Conservation (phyloP, 257 asterid genomes). For the Ehretia macrophylla region DNA sequence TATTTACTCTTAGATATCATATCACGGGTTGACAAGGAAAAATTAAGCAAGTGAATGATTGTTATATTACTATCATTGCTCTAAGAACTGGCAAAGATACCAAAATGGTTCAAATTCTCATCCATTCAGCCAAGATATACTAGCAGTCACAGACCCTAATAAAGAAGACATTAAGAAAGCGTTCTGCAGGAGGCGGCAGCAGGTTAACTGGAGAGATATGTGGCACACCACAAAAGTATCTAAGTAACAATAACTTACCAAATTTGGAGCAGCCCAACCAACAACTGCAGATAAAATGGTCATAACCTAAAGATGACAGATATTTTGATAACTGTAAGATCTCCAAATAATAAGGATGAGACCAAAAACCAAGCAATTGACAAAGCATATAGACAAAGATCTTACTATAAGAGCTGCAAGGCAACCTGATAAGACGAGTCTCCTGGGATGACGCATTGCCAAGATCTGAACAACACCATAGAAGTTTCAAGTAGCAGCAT, state of each 20-base stretch:
- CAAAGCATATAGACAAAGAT: background rate
- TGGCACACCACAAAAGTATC: too few relatives aligned
- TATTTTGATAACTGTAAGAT: background rate
- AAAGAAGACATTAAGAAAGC: background rate
- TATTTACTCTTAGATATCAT: too few relatives aligned
- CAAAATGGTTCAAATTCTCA: too few relatives aligned
- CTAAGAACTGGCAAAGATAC: too few relatives aligned
- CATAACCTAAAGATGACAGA: constrained; percentile 62
- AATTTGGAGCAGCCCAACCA: constrained; percentile 99
- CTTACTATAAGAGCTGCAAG: constrained; percentile 92
- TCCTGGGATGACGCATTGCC: constrained; percentile 98
- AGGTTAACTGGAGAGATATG: too few relatives aligned
- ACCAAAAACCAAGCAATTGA: constrained; percentile 1
- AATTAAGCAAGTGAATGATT: too few relatives aligned
- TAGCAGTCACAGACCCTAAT: too few relatives aligned
- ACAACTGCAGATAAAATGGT: constrained; percentile 87
- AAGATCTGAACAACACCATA: constrained; percentile 46
- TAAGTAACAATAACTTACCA: constrained; percentile 37
- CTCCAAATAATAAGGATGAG: too few relatives aligned
- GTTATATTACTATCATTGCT: too few relatives aligned
- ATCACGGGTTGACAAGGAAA: too few relatives aligned
- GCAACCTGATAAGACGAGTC: constrained; percentile 86
- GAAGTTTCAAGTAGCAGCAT: background rate
- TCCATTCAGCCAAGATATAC: too few relatives aligned
- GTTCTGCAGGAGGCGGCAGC: background rate